Base-by-base conservation (phyloP, 257 asterid genomes). In the Plectranthus barbatus region DNA sequence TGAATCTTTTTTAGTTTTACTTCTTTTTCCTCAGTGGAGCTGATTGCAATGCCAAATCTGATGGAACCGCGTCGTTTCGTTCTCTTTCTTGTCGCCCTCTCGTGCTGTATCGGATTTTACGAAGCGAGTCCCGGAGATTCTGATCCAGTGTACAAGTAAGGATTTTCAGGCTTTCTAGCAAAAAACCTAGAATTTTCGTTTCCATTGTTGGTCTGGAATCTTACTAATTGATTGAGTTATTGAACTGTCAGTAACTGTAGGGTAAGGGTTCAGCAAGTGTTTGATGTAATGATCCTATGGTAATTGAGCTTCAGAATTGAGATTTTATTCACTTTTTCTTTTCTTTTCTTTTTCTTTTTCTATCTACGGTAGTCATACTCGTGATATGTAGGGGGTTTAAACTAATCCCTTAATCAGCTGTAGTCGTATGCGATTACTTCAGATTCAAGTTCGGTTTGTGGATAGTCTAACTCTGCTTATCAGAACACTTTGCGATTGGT, bases 71-170 rank as follows among this genome's bases (percentile, higher is more conserved):
- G 60, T 64, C 76, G 76, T 67, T 81, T 80, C 53, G 34, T 76
- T 66, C 73, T 79, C 9, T 72, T 79, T 60, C 70, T 86, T 67
- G 26, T 80, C 60, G 75, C 66, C 7, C 64, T 85, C 59, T 79
- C 78, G 9, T 76, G 72, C 57, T 36, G 59, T 47, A 46, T 64
- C 64, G 77, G 77, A 79, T 75, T 77, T 46, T 66, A 76, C 70
- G 53, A 71, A 63, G 93, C 90, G 7, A 80, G 83, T 74, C 79
- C 85, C n/a, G 95, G 90, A 12, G 93, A 86, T 61, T 76, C 84
- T 64, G 96, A 88, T 82, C 90, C 95, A 64, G 62, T 84, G 74
- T 88, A 88, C 80, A 70, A 44, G 96, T 88, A 50, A 73, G 76
- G 9, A 23, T 9, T 53, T 17, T 21, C 7, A 1, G 5, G 15